Conservation (phyloP, 306 rosid species). For the Dryas drummondii region DNA sequence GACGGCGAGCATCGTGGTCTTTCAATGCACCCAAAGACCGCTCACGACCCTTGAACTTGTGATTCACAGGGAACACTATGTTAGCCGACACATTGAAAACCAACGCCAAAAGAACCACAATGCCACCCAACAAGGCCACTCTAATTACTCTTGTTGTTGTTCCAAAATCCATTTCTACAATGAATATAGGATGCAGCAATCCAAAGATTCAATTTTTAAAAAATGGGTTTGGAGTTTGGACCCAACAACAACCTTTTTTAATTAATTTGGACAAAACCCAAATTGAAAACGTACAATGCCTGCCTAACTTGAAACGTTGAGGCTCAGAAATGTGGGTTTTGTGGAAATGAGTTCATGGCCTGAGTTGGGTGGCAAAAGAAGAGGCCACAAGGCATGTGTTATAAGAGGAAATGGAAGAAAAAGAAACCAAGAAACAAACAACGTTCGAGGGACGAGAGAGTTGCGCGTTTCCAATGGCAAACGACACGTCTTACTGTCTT, state of each 20-base stretch:
- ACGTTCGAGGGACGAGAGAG: too few relatives aligned
- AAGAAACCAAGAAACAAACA: too few relatives aligned
- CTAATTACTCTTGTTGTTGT: not conserved
- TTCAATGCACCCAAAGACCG: slow-evolving; percentile 45
- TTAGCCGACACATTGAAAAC: slow-evolving; percentile 40
- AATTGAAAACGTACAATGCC: not conserved
- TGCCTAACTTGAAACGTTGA: too few relatives aligned
- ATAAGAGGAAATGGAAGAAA: too few relatives aligned
- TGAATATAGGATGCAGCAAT: not conserved
- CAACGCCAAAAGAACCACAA: slow-evolving; percentile 23
- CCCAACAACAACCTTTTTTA: slow-evolving; percentile 2
- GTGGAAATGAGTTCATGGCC: too few relatives aligned
- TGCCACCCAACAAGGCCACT: slow-evolving; percentile 18
- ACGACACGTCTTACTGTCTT: too few relatives aligned
- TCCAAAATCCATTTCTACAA: slow-evolving; percentile 42
- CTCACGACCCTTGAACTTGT: slow-evolving; percentile 56
- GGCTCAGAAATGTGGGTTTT: too few relatives aligned
- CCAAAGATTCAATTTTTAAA: not conserved
- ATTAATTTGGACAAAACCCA: slow-evolving; percentile 15
- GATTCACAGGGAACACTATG: slow-evolving; percentile 54
- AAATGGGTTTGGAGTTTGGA: not conserved
- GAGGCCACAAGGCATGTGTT: too few relatives aligned
- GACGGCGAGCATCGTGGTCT: slow-evolving; percentile 70
- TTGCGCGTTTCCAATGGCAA: too few relatives aligned
- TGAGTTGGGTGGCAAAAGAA: too few relatives aligned